Evolutionary conservation across 306 rosid genomes (phyloP).

Genomic region (Crataegus laevigata): DNA sequence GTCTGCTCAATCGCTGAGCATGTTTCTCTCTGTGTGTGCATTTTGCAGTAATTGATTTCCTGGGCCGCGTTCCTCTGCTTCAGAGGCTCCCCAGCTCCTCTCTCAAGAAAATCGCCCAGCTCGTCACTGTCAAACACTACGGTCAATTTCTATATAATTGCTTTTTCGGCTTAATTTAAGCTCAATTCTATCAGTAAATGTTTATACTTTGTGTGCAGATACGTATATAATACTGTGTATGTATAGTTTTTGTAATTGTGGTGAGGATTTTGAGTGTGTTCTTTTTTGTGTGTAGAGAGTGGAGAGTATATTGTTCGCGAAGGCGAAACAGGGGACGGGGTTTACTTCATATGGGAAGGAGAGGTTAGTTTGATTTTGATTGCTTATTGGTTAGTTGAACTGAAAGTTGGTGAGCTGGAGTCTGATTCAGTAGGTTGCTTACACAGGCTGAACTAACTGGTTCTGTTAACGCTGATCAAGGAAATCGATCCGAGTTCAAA

Average conservation of each 20-base stretch:
- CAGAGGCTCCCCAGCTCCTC: conserved; percentile 80
- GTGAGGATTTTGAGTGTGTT: neutral
- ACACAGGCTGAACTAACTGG: conserved; percentile 72
- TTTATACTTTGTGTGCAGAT: neutral
- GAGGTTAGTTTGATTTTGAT: conserved; percentile 45
- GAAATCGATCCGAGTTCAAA: conserved; percentile 60
- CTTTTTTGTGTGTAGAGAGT: conserved; percentile 32
- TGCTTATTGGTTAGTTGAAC: neutral
- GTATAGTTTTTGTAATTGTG: neutral
- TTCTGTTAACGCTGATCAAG: conserved; percentile 41
- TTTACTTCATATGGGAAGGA: conserved; percentile 89
- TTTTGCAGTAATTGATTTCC: conserved; percentile 72
- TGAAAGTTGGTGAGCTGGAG: neutral
- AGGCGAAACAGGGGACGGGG: conserved; percentile 69
- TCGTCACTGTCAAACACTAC: conserved; percentile 46
- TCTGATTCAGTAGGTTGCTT: conserved; percentile 12
- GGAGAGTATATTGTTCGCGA: conserved; percentile 69
- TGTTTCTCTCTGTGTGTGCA: neutral
- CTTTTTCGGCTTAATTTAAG: neutral
- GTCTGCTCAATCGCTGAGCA: neutral
- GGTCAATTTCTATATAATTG: conserved; percentile 29
- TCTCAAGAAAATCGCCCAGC: conserved; percentile 49
- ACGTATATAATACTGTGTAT: neutral
- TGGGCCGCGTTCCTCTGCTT: conserved; percentile 68
- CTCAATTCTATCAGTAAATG: neutral